phyloP scores from a whole-genome alignment of 2,329 filamentous ascomycete species.

The Clathrospora elynae region DNA sequence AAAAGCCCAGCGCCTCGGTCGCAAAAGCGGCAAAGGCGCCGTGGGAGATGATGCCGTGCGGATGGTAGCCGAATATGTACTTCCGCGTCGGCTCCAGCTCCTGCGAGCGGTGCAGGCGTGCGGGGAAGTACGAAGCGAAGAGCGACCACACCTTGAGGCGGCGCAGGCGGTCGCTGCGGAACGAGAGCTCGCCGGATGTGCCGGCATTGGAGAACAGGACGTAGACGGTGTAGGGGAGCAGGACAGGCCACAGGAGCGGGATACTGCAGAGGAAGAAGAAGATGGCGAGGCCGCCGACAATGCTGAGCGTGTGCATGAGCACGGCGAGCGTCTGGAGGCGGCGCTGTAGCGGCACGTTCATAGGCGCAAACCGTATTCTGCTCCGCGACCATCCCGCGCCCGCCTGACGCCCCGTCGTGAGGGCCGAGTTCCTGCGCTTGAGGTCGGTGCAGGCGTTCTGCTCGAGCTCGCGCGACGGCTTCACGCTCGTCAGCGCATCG shows the following conservation, averaged over 20 bases:
- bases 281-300: slow-evolving; percentile 63
- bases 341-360: slow-evolving; percentile 65
- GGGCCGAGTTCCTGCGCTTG: slow-evolving; percentile 46
- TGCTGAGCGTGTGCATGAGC: slow-evolving; percentile 56
- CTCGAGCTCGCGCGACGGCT: slow-evolving; percentile 48
- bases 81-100: slow-evolving; percentile 80
- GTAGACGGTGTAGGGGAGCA: slow-evolving; percentile 80
- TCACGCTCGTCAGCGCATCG: slow-evolving; percentile 53
- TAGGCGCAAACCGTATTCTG: slow-evolving; percentile 85
- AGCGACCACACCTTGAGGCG: slow-evolving; percentile 79
- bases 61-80: slow-evolving; percentile 97
- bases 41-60: slow-evolving; percentile 95
- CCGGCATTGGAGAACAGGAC: slow-evolving; percentile 79
- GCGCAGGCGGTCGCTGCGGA: slow-evolving; percentile 76
- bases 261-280: slow-evolving; percentile 94
- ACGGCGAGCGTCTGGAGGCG: slow-evolving; percentile 57
- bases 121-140: slow-evolving; percentile 92
- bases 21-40: slow-evolving; percentile 92
- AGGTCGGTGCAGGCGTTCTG: slow-evolving; percentile 42
- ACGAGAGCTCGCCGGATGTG: slow-evolving; percentile 73
- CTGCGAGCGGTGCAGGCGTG: slow-evolving; percentile 81
- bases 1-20: slow-evolving; percentile 87
- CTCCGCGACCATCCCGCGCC: slow-evolving; percentile 59
- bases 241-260: slow-evolving; percentile 84
- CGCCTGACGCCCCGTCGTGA: slow-evolving; percentile 59